Percentiles rank a stretch among this genome's conserved stretches.
These are phyloP conservation scores for Fusarium bulbicola DNA, from an alignment of 2,329 filamentous ascomycete species.

Conservation along the genomic window DNA sequence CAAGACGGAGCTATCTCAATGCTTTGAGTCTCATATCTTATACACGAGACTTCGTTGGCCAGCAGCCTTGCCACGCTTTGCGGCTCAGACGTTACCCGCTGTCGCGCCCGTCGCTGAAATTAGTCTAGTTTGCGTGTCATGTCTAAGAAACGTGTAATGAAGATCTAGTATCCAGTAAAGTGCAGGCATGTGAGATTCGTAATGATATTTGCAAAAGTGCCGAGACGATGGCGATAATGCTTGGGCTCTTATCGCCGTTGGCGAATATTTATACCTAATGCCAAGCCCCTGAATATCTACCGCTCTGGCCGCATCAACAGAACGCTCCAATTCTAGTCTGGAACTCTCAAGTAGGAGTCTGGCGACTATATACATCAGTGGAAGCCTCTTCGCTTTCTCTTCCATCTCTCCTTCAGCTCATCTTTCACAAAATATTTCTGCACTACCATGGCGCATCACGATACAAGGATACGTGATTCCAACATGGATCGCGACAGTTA, in stretches of 20 bases:
- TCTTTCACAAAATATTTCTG: background rate
- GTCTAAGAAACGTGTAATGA: conserved; percentile 1
- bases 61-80: background rate
- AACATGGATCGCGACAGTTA: conserved; percentile 7
- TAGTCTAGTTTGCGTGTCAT: conserved; percentile 22
- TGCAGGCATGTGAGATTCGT: background rate
- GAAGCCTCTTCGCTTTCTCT: background rate
- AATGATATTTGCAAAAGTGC: conserved; percentile 6
- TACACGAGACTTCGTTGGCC: background rate
- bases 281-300: background rate
- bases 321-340: background rate
- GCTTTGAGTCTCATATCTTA: background rate
- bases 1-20: background rate
- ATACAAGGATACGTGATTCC: background rate
- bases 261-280: conserved; percentile 8
- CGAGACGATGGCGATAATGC: background rate
- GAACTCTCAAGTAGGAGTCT: background rate
- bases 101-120: background rate
- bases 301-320: background rate
- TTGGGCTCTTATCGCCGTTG: background rate
- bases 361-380: background rate
- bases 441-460: background rate
- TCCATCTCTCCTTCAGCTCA: background rate
- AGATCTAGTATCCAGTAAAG: conserved; percentile 6
- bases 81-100: conserved; percentile 12